phyloP scores from a whole-genome alignment of 495 filamentous ascomycete species.

The Friedmanniomyces simplex region DNA sequence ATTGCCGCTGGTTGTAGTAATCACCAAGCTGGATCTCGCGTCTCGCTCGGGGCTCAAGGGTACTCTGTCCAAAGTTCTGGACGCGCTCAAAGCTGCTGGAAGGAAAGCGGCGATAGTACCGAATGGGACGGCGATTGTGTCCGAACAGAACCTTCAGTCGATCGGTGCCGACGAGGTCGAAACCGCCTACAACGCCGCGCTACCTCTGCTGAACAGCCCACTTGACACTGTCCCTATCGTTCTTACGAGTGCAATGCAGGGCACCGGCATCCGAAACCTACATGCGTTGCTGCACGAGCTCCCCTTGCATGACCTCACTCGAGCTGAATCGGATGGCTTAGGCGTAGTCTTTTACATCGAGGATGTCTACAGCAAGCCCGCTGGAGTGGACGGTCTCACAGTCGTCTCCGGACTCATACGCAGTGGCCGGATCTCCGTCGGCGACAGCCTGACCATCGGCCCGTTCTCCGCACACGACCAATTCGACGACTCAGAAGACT shows the following conservation, averaged over 20 bases:
- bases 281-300: conserved; percentile 73
- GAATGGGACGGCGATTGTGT: conserved; percentile 18
- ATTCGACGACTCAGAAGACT: conserved; percentile 28
- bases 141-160: conserved; percentile 20
- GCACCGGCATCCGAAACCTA: conserved; percentile 65
- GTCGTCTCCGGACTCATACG: conserved; percentile 73
- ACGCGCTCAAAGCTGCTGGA: conserved; percentile 61
- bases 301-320: conserved; percentile 45
- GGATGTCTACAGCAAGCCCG: conserved; percentile 51
- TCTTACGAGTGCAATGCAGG: conserved; percentile 77
- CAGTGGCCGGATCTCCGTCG: conserved; percentile 66
- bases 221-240: conserved; percentile 63
- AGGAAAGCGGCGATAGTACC: conserved; percentile 63
- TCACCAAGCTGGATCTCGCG: conserved; percentile 87
- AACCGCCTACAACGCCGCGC: conserved; percentile 14
- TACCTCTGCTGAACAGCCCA: conserved; percentile 17
- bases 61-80: conserved; percentile 63
- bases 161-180: conserved; percentile 8
- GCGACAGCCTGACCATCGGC: conserved; percentile 68
- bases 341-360: conserved; percentile 73
- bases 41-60: conserved; percentile 55
- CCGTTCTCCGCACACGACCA: conserved; percentile 49
- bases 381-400: conserved; percentile 39
- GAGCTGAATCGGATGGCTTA: conserved; percentile 37
- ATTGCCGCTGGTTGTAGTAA: conserved; percentile 63